Conservation (phyloP, 139 green algal species). For the Zygnema circumcarinatum region DNA sequence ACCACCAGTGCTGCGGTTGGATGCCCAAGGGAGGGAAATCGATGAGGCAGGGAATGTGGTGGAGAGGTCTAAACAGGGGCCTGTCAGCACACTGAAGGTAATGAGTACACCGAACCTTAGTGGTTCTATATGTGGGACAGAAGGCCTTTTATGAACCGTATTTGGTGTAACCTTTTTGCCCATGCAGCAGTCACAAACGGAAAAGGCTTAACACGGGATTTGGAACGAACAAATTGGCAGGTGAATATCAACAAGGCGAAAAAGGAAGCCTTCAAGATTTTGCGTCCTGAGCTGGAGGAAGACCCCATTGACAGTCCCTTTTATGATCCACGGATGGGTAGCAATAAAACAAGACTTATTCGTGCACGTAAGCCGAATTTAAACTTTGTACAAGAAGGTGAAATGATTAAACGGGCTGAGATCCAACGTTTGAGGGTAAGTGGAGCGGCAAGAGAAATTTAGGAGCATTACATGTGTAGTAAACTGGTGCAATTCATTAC, state of each 20-base stretch:
- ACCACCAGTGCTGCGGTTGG: constrained; percentile 53
- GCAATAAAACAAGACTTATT: constrained; percentile 27
- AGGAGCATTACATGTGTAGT: too few species aligned
- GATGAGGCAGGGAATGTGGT: constrained; percentile 57
- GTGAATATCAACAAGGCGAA: constrained; percentile 65
- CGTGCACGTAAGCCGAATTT: constrained; percentile 40
- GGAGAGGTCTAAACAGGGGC: constrained; percentile 4
- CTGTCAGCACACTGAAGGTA: constrained; percentile 58
- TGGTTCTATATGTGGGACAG: neutral
- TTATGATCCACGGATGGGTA: constrained; percentile 56
- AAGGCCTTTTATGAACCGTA: too few species aligned
- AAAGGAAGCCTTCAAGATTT: constrained; percentile 60
- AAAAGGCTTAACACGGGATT: too few species aligned
- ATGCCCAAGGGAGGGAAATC: constrained; percentile 51
- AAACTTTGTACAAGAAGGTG: constrained; percentile 57
- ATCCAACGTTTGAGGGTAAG: constrained; percentile 50
- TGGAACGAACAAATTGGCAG: too few species aligned
- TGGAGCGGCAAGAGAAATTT: neutral
- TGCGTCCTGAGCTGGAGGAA: constrained; percentile 55
- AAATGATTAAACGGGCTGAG: constrained; percentile 37
- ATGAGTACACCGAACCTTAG: neutral
- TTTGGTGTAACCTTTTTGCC: too few species aligned
- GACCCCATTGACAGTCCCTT: constrained; percentile 40
- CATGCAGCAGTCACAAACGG: too few species aligned
- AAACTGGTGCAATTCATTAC: too few species aligned